Evolutionary conservation across 2,329 filamentous ascomycete species (phyloP).

Genomic region (Sclerotinia borealis): DNA sequence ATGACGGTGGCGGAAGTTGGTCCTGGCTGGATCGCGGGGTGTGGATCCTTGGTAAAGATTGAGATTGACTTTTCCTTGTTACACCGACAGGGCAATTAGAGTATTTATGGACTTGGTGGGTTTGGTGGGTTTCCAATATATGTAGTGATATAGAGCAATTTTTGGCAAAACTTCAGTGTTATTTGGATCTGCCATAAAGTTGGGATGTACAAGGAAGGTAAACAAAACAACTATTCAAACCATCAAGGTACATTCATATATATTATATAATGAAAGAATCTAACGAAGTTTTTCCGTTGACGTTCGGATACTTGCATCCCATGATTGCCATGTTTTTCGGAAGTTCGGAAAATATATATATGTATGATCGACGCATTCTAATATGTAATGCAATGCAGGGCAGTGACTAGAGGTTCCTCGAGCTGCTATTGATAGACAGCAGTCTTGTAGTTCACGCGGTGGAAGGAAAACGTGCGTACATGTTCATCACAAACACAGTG

Average conservation of each 20-base stretch:
- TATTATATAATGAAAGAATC: background rate
- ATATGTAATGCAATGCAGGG: background rate
- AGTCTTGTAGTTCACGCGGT: background rate
- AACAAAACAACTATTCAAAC: too few relatives aligned
- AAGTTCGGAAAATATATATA: background rate
- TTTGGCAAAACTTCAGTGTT: background rate
- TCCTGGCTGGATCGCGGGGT: slow-evolving; percentile 1
- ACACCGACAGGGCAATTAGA: background rate
- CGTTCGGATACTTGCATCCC: background rate
- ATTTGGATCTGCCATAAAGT: background rate
- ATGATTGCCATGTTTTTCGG: background rate
- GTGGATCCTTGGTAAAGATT: background rate
- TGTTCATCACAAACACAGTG: background rate
- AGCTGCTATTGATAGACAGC: background rate
- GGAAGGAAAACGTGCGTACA: background rate
- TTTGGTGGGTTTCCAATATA: background rate
- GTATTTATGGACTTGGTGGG: background rate
- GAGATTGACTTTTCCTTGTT: background rate
- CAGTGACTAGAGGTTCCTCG: background rate
- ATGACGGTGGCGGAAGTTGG: background rate
- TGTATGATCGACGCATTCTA: background rate
- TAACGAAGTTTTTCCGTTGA: background rate
- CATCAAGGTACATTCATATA: background rate
- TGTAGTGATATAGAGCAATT: too few relatives aligned
- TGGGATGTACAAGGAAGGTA: background rate